Base-by-base conservation (phyloP, 2,329 filamentous ascomycete species). In the Botrytis sinoallii region DNA sequence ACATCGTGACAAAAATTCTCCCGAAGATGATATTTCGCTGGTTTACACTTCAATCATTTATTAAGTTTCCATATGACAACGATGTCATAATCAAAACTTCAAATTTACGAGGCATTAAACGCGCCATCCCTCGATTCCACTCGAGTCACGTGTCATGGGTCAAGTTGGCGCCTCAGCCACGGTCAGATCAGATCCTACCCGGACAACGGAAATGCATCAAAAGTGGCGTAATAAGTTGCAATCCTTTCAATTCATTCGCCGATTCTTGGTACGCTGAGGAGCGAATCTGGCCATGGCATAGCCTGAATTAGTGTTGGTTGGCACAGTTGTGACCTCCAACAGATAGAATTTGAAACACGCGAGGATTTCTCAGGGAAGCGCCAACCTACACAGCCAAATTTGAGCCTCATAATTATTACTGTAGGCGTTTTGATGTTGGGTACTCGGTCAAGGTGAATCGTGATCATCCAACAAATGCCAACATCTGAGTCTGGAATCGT, bases 151-250 rank as follows among this genome's bases (percentile, higher is more conserved):
- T 68, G 25, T 14, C 3, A 1, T 2, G 2, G 10, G 9, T 22
- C 18, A 59, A n/a, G 44, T 59, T 65, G 44, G 38, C 70, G 61
- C 61, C 61, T 40, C 61, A 67, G 61, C 70, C 70, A 66, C 70
- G 61, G 38, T 20, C 70, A 29, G 38, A 46, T 40, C 32, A 32
- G 32, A 32, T 32, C 32, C 32, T 32, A 32, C 32, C 32, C 32
- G 32, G 32, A 32, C 32, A 32, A 32, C 32, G 32, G 32, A 32
- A 32, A 32, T 18, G 32, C 18, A 67, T 38, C 20, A 35, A 38
- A 32, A 40, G 20, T 64, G 20, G 22, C 25, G 14, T 60, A 40
- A 44, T 22, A 5, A 42, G 4, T 42, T 9, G 12, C 10, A 29
- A 14, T 22, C 10, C 29, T 1, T 52, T 52, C 10, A 8, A 52